Conservation (phyloP, 805 yeast species). For the Wickerhamomyces queroliae region DNA sequence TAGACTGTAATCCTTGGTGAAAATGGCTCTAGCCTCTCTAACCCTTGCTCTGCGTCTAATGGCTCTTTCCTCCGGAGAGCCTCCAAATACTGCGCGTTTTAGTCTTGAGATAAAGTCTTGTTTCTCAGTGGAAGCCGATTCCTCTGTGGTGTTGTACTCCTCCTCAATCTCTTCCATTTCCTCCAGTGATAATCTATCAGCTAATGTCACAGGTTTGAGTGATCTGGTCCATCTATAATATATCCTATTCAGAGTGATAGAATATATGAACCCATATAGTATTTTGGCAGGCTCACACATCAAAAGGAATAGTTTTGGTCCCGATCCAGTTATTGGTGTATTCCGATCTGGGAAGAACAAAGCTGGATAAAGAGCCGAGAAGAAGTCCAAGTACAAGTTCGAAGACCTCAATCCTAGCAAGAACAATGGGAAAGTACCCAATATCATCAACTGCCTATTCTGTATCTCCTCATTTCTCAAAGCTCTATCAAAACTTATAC, state of each 20-base stretch:
- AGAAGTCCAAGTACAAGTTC: background rate
- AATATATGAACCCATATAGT: constrained; percentile 14
- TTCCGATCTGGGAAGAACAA: constrained; percentile 11
- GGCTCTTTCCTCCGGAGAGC: constrained; percentile 1
- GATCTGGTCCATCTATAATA: constrained; percentile 29
- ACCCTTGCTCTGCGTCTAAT: constrained; percentile 7
- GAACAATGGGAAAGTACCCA: constrained; percentile 27
- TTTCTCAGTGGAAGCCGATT: too few species aligned
- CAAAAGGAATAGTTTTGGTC: constrained; percentile 10
- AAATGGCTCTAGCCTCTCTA: constrained; percentile 23
- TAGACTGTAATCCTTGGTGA: constrained; percentile 23
- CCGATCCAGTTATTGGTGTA: background rate
- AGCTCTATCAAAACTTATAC: constrained; percentile 8
- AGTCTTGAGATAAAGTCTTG: background rate
- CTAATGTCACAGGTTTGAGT: constrained; percentile 29
- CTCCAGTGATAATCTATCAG: constrained; percentile 25
- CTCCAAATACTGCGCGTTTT: background rate
- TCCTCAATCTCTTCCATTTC: constrained; percentile 27
- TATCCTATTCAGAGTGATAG: constrained; percentile 24
- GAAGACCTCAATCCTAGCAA: constrained; percentile 19
- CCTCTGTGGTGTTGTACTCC: too few species aligned
- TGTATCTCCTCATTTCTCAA: constrained; percentile 3
- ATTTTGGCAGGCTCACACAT: constrained; percentile 7
- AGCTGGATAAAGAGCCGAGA: constrained; percentile 15
- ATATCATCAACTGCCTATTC: constrained; percentile 9